Conservation (phyloP, 2,329 filamentous ascomycete genomes). For the Aureobasidium uvarum region DNA sequence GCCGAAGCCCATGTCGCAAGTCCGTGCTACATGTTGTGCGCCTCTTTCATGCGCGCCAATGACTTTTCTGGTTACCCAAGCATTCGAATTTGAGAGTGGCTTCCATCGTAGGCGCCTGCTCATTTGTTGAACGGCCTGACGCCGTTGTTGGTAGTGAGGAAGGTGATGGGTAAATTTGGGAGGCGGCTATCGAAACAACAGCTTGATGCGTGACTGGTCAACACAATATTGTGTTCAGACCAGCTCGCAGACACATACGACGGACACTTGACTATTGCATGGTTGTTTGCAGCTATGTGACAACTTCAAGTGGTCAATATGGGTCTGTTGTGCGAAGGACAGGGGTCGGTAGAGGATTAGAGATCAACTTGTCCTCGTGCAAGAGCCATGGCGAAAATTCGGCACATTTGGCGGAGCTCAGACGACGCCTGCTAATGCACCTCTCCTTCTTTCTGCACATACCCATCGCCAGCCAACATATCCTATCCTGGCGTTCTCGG, state of each 20-base stretch:
- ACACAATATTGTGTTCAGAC: neutral
- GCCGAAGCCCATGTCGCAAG: conserved; percentile 16
- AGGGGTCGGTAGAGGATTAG: too few relatives aligned
- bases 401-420: neutral
- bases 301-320: neutral
- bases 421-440: neutral
- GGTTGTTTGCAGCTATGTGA: neutral
- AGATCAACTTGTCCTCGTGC: neutral
- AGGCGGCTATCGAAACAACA: conserved; percentile 7
- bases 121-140: neutral
- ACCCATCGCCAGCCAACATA: neutral
- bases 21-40: conserved; percentile 21
- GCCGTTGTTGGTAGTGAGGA: neutral
- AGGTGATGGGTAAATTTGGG: neutral
- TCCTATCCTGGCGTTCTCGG: neutral
- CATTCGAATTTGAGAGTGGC: too few relatives aligned
- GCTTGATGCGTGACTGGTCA: neutral
- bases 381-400: neutral
- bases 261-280: neutral
- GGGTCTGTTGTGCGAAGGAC: neutral
- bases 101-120: neutral
- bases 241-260: neutral
- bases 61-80: neutral
- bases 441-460: neutral
- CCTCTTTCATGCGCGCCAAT: conserved; percentile 8